Evolutionary conservation across 2,329 filamentous ascomycete genomes (phyloP), one percentile per base, ranked within the genome.

Genomic region (Fusarium sp.): DNA sequence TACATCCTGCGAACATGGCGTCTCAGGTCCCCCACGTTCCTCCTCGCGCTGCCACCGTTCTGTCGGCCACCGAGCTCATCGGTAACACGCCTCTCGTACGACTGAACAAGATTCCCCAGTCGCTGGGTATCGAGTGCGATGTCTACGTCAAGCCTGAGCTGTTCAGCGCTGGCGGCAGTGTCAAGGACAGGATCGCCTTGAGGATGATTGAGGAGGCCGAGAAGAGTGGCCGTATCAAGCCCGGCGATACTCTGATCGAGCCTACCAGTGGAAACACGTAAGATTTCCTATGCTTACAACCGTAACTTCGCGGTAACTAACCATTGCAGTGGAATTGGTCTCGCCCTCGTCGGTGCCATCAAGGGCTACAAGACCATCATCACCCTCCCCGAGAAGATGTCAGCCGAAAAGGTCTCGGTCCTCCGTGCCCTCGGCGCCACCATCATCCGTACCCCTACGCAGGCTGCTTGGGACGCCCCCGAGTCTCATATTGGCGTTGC

Each of bases 311-410:
- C 17, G 20, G 2, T 65, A 30, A 10, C 17, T 14, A 60, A 37
- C 11, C 1, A 54, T 43, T 32, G 4, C 63, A 87, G 86, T 56
- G 96, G 96, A 73, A 98, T 98, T 76, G 96, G 96, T 20, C 88
- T 98, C 52, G 96, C 96, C 20, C 90, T 98, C 40, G 95, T 98
- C 22, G 95, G 91, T 62, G 96, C 96, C 15, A 93, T 98, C 79
- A 98, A 98, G 86, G 96, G 95, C 75, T 98, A 98, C 88, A 95
- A 95, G 84, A 97, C 95, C 40, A 98, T 98, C 85, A 98, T 98
- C 83, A 98, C 97, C 9, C 90, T 98, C 40, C 96, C 96, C 47
- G 96, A 98, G 86, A 98, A 98, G 88, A 98, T 98, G 96, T 98
- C 95, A 2, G 93, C 95, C 38, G 96, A 98, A 85, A 98, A 98